Conservation (phyloP, 192 early-diverging fungal genomes). For the Mortierella alpina region DNA sequence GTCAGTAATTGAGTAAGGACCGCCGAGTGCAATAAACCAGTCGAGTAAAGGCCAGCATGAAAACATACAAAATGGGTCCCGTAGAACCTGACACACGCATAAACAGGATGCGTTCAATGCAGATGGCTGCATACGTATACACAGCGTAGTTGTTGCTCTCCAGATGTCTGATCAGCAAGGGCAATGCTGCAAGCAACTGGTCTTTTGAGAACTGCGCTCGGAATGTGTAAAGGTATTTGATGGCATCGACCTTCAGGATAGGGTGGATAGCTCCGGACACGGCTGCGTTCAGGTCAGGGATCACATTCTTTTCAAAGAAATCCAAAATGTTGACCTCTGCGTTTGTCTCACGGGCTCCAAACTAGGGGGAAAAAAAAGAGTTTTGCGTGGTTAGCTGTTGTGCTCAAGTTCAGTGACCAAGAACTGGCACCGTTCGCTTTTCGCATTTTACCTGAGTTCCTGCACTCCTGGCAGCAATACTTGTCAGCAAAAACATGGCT, state of each 20-base stretch:
- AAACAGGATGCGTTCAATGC: constrained; percentile 91
- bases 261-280: constrained; percentile 77
- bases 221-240: constrained; percentile 95
- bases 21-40: neutral
- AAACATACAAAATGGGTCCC: constrained; percentile 63
- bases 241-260: constrained; percentile 93
- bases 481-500: constrained; percentile 91
- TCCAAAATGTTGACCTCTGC: constrained; percentile 83
- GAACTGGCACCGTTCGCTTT: neutral
- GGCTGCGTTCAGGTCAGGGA: constrained; percentile 82
- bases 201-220: constrained; percentile 91
- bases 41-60: neutral
- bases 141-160: constrained; percentile 86
- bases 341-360: constrained; percentile 89
- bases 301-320: constrained; percentile 85
- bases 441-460: constrained; percentile 68
- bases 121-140: constrained; percentile 91
- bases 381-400: neutral
- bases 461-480: constrained; percentile 84
- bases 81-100: constrained; percentile 65
- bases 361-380: constrained; percentile 39
- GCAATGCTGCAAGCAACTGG: constrained; percentile 79
- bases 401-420: neutral
- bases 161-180: constrained; percentile 83
- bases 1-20: neutral